These are phyloP conservation scores for Collybia sp. DNA, from an alignment of 768 basidiomycete genomes.

Conservation along the genomic window DNA sequence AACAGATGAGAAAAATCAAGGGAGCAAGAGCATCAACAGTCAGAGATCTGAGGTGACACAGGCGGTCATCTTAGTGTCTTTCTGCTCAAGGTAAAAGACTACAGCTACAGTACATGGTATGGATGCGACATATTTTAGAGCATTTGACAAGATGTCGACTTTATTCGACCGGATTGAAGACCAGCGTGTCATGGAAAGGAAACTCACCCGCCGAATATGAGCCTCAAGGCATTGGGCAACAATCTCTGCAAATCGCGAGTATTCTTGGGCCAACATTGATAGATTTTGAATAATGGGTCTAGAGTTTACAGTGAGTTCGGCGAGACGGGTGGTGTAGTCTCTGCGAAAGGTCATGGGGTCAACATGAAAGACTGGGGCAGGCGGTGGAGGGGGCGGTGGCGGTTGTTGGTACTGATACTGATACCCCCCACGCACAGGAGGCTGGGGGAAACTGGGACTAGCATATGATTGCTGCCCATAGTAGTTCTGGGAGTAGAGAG, in stretches of 20 bases:
- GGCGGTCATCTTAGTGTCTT: conserved; percentile 28
- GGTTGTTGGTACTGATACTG: conserved; percentile 40
- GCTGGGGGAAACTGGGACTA: conserved; percentile 38
- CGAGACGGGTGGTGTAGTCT: conserved; percentile 70
- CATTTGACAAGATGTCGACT: neutral
- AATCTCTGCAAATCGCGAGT: conserved; percentile 70
- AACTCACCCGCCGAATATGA: conserved; percentile 89
- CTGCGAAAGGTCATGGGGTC: conserved; percentile 74
- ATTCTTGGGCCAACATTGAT: conserved; percentile 90
- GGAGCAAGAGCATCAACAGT: conserved; percentile 16
- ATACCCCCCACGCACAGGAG: conserved; percentile 34
- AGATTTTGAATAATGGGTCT: conserved; percentile 90
- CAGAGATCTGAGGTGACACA: conserved; percentile 13
- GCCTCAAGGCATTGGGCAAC: conserved; percentile 78
- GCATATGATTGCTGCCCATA: conserved; percentile 57
- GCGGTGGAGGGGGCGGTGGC: conserved; percentile 33
- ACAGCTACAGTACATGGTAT: conserved; percentile 39
- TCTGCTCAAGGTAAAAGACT: conserved; percentile 31
- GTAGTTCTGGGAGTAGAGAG: conserved; percentile 58
- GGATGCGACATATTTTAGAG: conserved; percentile 18
- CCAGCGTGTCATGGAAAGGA: conserved; percentile 10
- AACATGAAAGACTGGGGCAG: conserved; percentile 37
- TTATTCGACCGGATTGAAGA: conserved; percentile 12
- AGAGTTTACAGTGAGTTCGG: conserved; percentile 89
- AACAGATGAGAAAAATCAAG: conserved; percentile 7